Percentiles rank a stretch among this genome's conserved stretches.
phyloP scores from a whole-genome alignment of 495 filamentous ascomycete species.

The Xylaria curta region DNA sequence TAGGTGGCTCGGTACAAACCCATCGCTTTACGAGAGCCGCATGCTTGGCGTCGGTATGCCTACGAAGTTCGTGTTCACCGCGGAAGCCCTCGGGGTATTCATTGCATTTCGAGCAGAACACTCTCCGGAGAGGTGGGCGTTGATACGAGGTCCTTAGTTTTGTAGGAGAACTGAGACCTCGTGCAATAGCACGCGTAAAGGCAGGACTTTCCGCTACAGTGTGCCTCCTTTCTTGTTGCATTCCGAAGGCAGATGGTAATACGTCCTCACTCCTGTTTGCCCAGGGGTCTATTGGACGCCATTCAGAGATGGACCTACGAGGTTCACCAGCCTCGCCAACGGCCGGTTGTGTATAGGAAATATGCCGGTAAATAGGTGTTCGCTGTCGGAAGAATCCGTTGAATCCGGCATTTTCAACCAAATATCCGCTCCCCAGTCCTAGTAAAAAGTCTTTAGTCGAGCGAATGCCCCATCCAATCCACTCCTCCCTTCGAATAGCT shows the following conservation, averaged over 20 bases:
- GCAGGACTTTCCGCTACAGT: conserved; percentile 56
- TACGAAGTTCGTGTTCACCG: conserved; percentile 89
- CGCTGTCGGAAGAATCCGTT: conserved; percentile 54
- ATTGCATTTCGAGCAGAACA: conserved; percentile 77
- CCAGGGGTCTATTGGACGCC: conserved; percentile 51
- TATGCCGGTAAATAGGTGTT: conserved; percentile 43
- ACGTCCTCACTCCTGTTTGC: conserved; percentile 36
- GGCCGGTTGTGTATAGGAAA: conserved; percentile 43
- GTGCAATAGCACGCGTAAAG: conserved; percentile 45
- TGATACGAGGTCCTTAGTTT: conserved; percentile 75
- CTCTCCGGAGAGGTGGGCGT: conserved; percentile 77
- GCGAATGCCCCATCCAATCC: conserved; percentile 49
- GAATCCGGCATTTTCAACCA: conserved; percentile 45
- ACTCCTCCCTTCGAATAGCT: conserved; percentile 49
- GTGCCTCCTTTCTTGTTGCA: conserved; percentile 50
- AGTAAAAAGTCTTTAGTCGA: conserved; percentile 53
- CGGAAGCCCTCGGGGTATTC: conserved; percentile 89
- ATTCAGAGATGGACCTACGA: conserved; percentile 52
- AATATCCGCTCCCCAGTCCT: conserved; percentile 51
- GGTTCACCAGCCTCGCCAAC: conserved; percentile 40
- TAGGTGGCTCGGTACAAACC: conserved; percentile 66
- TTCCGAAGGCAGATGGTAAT: conserved; percentile 41
- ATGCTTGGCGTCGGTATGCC: conserved; percentile 86
- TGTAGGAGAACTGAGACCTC: conserved; percentile 50
- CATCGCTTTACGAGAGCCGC: conserved; percentile 75